These are phyloP conservation scores for Fusarium austroafricanum DNA, from an alignment of 2,329 filamentous ascomycete genomes.

Conservation along the genomic window DNA sequence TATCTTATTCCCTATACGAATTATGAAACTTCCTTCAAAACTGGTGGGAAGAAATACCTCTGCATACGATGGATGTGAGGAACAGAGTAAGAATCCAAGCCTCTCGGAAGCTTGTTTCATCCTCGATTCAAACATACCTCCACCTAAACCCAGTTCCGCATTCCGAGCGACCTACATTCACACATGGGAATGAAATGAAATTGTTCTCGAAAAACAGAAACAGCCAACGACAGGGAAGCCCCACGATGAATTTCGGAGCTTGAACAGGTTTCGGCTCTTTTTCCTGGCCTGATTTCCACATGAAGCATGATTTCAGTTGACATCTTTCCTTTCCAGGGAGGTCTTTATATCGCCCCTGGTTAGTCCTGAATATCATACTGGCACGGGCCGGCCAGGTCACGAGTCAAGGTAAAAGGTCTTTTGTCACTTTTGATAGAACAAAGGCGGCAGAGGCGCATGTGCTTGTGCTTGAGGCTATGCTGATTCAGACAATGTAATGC, in stretches of 20 bases:
- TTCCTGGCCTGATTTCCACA: conserved; percentile 31
- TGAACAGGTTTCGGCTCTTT: conserved; percentile 39
- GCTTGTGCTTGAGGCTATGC: conserved; percentile 19
- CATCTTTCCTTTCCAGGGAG: conserved; percentile 38
- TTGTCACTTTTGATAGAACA: conserved; percentile 14
- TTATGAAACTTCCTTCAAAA: background rate
- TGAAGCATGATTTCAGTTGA: conserved; percentile 27
- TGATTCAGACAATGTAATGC: conserved; percentile 17
- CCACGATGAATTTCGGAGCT: conserved; percentile 41
- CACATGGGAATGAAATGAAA: conserved; percentile 11
- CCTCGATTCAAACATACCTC: background rate
- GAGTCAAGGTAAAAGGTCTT: conserved; percentile 14
- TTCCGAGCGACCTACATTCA: conserved; percentile 5
- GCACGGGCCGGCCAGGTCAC: conserved; percentile 36
- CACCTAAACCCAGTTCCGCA: background rate
- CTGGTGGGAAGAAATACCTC: background rate
- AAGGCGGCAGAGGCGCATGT: conserved; percentile 24
- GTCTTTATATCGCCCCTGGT: conserved; percentile 30
- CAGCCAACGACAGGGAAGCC: conserved; percentile 12
- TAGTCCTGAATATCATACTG: conserved; percentile 27
- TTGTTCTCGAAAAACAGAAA: conserved; percentile 26
- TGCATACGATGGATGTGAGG: no score
- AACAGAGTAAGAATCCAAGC: background rate
- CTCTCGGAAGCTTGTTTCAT: background rate
- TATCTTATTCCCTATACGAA: background rate